Evolutionary conservation across 2,329 filamentous ascomycete species (phyloP).

Genomic region (Trichophyton simii): DNA sequence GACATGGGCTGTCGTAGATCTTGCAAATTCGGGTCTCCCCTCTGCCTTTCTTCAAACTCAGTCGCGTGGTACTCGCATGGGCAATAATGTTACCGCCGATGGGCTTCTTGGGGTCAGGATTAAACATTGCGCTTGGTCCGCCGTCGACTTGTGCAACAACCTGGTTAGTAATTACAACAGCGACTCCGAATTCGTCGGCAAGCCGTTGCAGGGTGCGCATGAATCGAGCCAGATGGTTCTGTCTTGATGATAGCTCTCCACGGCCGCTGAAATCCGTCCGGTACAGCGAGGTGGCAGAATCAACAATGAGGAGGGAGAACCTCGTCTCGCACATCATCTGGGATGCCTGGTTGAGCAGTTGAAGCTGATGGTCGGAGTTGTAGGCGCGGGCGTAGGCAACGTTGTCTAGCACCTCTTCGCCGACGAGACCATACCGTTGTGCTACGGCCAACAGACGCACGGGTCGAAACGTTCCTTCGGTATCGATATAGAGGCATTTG

Average conservation of each 20-base stretch:
- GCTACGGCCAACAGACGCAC: conserved; percentile 84
- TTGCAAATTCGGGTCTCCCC: conserved; percentile 95
- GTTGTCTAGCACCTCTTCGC: conserved; percentile 95
- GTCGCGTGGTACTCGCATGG: conserved; percentile 85
- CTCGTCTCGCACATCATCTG: conserved; percentile 99
- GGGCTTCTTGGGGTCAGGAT: conserved; percentile 97
- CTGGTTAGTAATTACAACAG: conserved; percentile 97
- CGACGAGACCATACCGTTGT: conserved; percentile 84
- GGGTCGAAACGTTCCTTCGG: conserved; percentile 90
- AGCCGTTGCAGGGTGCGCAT: conserved; percentile 37
- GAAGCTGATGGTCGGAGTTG: conserved; percentile 95
- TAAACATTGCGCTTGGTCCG: conserved; percentile 94
- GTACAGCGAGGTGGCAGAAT: conserved; percentile 90
- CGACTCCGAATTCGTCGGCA: conserved; percentile 77
- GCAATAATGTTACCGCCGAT: conserved; percentile 99
- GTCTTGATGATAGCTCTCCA: conserved; percentile 86
- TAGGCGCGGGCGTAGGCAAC: conserved; percentile 96
- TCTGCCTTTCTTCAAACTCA: conserved; percentile 90
- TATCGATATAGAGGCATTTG: conserved; percentile 97
- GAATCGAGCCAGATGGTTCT: conserved; percentile 44
- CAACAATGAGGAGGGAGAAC: conserved; percentile 89
- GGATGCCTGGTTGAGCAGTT: conserved; percentile 85
- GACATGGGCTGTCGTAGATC: conserved; percentile 95
- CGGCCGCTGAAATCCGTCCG: conserved; percentile 94
- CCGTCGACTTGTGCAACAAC: conserved; percentile 97